These are phyloP conservation scores for Xylaria sp. DNA, from an alignment of 2,329 filamentous ascomycete genomes.

Conservation along the genomic window DNA sequence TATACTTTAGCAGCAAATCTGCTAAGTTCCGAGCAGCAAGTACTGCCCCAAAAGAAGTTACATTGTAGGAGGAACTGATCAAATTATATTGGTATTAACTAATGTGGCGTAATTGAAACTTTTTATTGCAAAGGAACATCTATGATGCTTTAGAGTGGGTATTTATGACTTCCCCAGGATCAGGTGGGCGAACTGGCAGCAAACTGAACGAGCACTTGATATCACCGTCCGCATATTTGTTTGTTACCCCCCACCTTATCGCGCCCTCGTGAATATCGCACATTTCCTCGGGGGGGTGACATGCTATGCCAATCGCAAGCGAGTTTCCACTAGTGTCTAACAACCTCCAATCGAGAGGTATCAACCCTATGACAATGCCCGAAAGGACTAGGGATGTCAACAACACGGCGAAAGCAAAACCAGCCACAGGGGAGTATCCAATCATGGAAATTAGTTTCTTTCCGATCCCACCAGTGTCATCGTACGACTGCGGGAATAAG, in stretches of 20 bases:
- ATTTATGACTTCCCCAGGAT: conserved; percentile 7
- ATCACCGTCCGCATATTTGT: not conserved
- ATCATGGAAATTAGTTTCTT: not conserved
- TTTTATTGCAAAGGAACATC: too few relatives aligned
- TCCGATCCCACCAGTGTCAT: not conserved
- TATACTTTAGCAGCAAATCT: too few relatives aligned
- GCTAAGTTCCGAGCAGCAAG: too few relatives aligned
- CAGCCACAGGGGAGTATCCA: not conserved
- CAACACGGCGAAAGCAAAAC: not conserved
- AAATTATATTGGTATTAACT: too few relatives aligned
- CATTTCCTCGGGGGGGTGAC: not conserved
- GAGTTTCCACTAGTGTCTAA: conserved; percentile 2
- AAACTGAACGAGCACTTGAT: conserved; percentile 10
- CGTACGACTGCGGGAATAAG: not conserved
- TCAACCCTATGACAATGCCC: conserved; percentile 1
- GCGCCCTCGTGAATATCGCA: conserved; percentile 1
- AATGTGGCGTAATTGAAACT: too few relatives aligned
- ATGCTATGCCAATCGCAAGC: not conserved
- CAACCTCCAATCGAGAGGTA: conserved; percentile 1
- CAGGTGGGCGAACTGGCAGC: conserved; percentile 6
- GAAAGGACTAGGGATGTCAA: not conserved
- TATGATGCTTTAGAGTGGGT: conserved; percentile 4
- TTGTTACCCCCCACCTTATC: conserved; percentile 14
- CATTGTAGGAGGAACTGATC: too few relatives aligned
- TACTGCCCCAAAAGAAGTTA: too few relatives aligned